Evolutionary conservation across 1,284 basidiomycete genomes (phyloP).

Genomic region (Paramarasmius palmivorus): DNA sequence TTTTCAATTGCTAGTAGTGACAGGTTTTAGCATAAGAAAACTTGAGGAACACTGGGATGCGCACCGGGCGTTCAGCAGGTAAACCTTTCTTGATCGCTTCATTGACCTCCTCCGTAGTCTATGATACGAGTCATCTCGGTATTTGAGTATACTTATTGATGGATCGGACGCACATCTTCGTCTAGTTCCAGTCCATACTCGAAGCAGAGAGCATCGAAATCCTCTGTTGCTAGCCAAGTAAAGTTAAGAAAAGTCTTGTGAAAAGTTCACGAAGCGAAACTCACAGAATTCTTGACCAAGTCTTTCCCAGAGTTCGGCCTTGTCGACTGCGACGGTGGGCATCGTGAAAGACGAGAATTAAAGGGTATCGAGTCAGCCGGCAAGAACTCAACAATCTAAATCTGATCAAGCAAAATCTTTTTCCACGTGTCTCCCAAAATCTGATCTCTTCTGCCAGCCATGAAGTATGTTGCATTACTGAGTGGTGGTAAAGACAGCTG

Average conservation of each 20-base stretch:
- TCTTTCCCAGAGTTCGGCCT: conserved; percentile 89
- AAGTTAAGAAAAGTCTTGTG: conserved; percentile 11
- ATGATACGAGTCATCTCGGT: neutral
- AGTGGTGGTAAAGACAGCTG: conserved; percentile 99
- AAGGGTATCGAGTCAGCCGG: conserved; percentile 11
- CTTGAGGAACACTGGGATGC: conserved; percentile 28
- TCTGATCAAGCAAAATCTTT: conserved; percentile 11
- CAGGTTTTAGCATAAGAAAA: conserved; percentile 1
- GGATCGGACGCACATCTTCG: conserved; percentile 76
- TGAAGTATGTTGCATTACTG: conserved; percentile 95
- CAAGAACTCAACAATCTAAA: conserved; percentile 16
- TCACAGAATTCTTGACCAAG: conserved; percentile 85
- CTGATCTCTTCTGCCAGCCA: conserved; percentile 30
- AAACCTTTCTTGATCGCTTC: conserved; percentile 80
- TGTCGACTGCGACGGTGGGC: conserved; percentile 96
- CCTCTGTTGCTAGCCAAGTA: conserved; percentile 77
- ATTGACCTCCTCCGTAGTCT: conserved; percentile 91
- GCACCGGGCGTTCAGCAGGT: conserved; percentile 79
- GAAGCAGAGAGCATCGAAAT: conserved; percentile 96
- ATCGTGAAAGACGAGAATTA: conserved; percentile 40
- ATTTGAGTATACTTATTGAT: conserved; percentile 1
- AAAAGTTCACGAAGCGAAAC: conserved; percentile 25
- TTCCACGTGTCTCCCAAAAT: neutral
- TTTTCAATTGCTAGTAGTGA: conserved; percentile 84
- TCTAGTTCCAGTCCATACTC: conserved; percentile 98